Conservation (phyloP, 306 rosid genomes). For the Quercus ilex region DNA sequence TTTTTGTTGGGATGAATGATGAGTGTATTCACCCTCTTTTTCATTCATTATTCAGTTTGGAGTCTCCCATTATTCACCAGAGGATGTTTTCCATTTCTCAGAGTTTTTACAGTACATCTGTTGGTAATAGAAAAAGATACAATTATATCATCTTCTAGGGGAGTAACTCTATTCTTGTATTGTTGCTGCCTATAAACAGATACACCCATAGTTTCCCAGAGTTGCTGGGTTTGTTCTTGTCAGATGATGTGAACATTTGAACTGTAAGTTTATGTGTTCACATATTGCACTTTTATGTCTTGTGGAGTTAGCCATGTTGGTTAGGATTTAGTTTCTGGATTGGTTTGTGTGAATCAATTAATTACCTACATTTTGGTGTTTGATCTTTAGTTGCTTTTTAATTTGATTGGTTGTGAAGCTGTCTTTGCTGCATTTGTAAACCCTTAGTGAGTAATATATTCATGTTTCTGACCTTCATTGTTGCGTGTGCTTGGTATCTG, state of each 20-base stretch:
- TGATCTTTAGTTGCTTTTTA: not conserved
- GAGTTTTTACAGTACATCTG: not conserved
- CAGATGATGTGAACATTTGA: slow-evolving; percentile 11
- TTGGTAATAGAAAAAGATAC: not conserved
- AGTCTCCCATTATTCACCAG: not conserved
- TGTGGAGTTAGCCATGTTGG: not conserved
- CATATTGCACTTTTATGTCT: not conserved
- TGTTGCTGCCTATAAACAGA: slow-evolving; percentile 6
- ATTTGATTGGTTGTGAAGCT: not conserved
- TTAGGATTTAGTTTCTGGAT: not conserved
- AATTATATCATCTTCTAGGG: not conserved
- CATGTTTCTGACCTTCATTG: not conserved
- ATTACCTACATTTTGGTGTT: not conserved
- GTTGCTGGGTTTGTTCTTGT: slow-evolving; percentile 2
- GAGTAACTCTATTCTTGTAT: slow-evolving; percentile 7
- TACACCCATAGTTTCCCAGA: slow-evolving; percentile 7
- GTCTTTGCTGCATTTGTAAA: not conserved
- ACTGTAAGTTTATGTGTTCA: not conserved
- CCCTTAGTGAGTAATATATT: not conserved
- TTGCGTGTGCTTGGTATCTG: not conserved
- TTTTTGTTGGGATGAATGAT: not conserved
- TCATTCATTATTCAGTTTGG: not conserved
- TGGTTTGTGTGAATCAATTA: not conserved
- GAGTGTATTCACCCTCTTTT: not conserved
- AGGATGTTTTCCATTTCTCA: not conserved